phyloP scores from a whole-genome alignment of 2,329 filamentous ascomycete species.

The Alternaria sp. region DNA sequence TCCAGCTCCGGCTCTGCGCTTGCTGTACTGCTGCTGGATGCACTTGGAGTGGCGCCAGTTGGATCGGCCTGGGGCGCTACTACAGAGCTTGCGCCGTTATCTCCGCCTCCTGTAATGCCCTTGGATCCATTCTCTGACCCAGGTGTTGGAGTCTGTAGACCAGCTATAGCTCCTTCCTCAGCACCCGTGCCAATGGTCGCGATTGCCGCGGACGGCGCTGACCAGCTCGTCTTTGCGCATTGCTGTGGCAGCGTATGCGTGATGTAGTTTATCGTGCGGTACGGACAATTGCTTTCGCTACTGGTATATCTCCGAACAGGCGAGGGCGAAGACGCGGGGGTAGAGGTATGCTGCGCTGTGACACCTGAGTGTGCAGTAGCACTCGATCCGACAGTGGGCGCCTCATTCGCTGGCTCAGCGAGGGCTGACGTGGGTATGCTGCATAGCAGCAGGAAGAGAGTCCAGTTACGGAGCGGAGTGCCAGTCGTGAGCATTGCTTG shows the following conservation, averaged over 20 bases:
- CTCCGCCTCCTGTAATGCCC: conserved; percentile 14
- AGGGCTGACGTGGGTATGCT: conserved; percentile 38
- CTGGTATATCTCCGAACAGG: conserved; percentile 37
- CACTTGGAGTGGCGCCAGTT: conserved; percentile 15
- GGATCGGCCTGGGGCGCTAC: conserved; percentile 18
- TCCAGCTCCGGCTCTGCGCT: conserved; percentile 57
- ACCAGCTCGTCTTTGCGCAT: conserved; percentile 72
- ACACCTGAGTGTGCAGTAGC: conserved; percentile 38
- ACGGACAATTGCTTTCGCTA: conserved; percentile 56
- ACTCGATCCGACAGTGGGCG: conserved; percentile 30
- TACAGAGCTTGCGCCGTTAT: conserved; percentile 5
- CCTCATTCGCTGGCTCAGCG: conserved; percentile 48
- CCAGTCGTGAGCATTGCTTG: conserved; percentile 53
- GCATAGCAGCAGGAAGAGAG: conserved; percentile 46
- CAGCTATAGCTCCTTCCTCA: conserved; percentile 22
- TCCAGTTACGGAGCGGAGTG: conserved; percentile 51
- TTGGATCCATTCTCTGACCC: conserved; percentile 22
- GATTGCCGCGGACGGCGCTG: conserved; percentile 33
- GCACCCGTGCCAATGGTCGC: conserved; percentile 21
- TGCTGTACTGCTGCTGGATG: conserved; percentile 19
- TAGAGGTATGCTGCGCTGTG: conserved; percentile 28
- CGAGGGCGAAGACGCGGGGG: conserved; percentile 21
- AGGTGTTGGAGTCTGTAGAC: conserved; percentile 23
- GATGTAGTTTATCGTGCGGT: conserved; percentile 79
- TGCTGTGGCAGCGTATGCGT: conserved; percentile 79